A percentile compares a stretch with the other conserved stretches of the same genome.
Conservation (phyloP, 441 rosid species). For the Gossypium lobatum region DNA sequence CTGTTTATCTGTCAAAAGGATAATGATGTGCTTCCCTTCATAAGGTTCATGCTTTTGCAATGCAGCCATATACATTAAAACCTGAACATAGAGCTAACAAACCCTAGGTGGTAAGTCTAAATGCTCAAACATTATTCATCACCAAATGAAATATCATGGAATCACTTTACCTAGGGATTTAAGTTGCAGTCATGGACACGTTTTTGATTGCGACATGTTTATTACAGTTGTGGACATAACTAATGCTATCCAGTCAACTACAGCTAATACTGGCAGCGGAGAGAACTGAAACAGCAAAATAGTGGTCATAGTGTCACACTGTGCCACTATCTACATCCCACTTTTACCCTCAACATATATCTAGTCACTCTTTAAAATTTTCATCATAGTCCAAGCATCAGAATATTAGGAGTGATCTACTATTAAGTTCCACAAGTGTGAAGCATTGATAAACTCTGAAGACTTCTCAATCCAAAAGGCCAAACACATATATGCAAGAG, state of each 20-base stretch:
- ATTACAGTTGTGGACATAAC: background rate
- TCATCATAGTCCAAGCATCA: background rate
- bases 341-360: background rate
- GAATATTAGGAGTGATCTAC: background rate
- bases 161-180: conserved; percentile 4
- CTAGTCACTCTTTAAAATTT: background rate
- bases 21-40: background rate
- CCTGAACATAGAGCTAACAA: background rate
- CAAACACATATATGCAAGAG: background rate
- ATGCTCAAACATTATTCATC: background rate
- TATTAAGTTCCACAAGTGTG: background rate
- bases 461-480: background rate
- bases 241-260: background rate
- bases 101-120: background rate
- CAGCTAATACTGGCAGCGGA: background rate
- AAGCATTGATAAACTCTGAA: background rate
- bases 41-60: conserved; percentile 1
- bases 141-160: background rate
- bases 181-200: background rate
- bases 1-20: background rate
- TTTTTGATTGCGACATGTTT: background rate
- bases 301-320: background rate
- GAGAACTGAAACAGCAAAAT: background rate
- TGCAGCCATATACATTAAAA: background rate
- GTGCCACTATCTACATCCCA: background rate